phyloP scores from a whole-genome alignment of 2,329 filamentous ascomycete genomes.

The Didymella pomorum region DNA sequence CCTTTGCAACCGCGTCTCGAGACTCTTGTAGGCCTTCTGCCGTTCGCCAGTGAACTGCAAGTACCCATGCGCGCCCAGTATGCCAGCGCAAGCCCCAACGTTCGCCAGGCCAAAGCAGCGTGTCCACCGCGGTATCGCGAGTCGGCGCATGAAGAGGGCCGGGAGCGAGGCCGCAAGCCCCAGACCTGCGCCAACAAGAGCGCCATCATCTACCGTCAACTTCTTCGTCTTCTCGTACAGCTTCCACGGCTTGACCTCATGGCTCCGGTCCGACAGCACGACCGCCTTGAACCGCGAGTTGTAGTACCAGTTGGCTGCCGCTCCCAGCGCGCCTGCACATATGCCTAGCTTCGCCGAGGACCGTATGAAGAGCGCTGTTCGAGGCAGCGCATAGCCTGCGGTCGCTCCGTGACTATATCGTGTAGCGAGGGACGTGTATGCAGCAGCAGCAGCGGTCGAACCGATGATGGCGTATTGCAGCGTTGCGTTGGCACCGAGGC shows the following conservation, averaged over 20 bases:
- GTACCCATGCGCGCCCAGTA: constrained; percentile 35
- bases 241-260: constrained; percentile 28
- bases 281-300: constrained; percentile 30
- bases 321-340: constrained; percentile 31
- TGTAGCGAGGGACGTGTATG: constrained; percentile 36
- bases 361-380: constrained; percentile 33
- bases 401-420: constrained; percentile 25
- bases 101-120: constrained; percentile 36
- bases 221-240: constrained; percentile 36
- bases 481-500: constrained; percentile 42
- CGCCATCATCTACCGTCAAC: constrained; percentile 40
- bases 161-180: constrained; percentile 35
- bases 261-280: constrained; percentile 21
- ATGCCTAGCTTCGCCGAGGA: constrained; percentile 34
- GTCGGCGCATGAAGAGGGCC: constrained; percentile 32
- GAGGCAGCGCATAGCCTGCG: constrained; percentile 19
- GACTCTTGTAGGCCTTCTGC: constrained; percentile 30
- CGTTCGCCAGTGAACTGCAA: constrained; percentile 41
- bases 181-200: constrained; percentile 33
- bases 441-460: constrained; percentile 37
- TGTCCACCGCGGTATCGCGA: constrained; percentile 34
- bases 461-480: constrained; percentile 35
- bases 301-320: constrained; percentile 38
- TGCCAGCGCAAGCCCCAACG: constrained; percentile 35
- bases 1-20: constrained; percentile 27